Conservation (phyloP, 2,329 filamentous ascomycete genomes). For the Dryadomyces quercus-mongolicae region DNA sequence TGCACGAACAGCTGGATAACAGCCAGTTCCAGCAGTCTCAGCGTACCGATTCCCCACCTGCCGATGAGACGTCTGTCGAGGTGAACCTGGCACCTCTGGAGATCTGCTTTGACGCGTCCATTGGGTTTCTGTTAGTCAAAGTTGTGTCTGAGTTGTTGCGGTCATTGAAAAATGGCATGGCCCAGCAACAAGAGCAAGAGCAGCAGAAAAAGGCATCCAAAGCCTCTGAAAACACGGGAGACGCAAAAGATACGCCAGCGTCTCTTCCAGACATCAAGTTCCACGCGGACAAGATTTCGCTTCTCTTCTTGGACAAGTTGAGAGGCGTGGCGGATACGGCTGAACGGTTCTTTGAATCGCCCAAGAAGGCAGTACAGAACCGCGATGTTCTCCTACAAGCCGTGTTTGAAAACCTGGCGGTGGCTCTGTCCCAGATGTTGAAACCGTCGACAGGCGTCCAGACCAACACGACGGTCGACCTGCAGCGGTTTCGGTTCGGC, state of each 20-base stretch:
- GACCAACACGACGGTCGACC: constrained; percentile 26
- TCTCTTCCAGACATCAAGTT: constrained; percentile 30
- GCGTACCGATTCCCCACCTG: background rate
- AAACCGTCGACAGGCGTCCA: constrained; percentile 10
- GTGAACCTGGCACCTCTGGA: constrained; percentile 38
- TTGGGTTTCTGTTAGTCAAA: constrained; percentile 41
- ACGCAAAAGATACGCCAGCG: constrained; percentile 2
- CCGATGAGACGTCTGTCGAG: constrained; percentile 29
- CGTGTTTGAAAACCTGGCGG: constrained; percentile 31
- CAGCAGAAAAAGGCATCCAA: background rate
- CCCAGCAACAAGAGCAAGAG: constrained; percentile 2
- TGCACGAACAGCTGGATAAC: constrained; percentile 9
- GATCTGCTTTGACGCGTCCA: constrained; percentile 42
- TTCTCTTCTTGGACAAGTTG: constrained; percentile 44
- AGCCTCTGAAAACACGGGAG: background rate
- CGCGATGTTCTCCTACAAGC: constrained; percentile 41
- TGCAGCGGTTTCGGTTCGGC: constrained; percentile 49
- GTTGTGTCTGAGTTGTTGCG: constrained; percentile 35
- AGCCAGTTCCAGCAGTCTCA: constrained; percentile 2
- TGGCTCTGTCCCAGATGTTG: constrained; percentile 14
- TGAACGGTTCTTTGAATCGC: constrained; percentile 29
- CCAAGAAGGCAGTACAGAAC: constrained; percentile 20
- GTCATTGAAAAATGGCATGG: constrained; percentile 6
- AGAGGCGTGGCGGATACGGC: constrained; percentile 38
- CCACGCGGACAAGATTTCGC: constrained; percentile 33